Evolutionary conservation across 805 yeast species (phyloP), one percentile per base, ranked within the genome.

Genomic region (Hanseniaspora mollemarum): DNA sequence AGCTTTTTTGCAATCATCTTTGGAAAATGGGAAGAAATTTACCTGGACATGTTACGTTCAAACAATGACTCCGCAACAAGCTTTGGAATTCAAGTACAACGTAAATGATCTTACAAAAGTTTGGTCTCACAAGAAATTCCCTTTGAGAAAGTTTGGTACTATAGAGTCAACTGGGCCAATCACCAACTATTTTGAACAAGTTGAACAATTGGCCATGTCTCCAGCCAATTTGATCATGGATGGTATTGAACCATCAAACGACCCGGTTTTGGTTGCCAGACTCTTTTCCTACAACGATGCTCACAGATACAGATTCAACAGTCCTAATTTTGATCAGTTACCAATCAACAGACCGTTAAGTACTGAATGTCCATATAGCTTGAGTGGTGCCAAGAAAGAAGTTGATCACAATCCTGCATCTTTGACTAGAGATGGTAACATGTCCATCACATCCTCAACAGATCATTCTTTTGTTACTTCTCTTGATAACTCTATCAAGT

Each of bases 91-190:
- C 45, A 81, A 82, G 62, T 86, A 83, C 69, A 82, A 90, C 5
- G 88, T 87, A 41, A 86, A 84, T 63, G 96, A 87, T 68, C 73
- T 87, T 66, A 87, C 96, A 56, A 87, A 87, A 71, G 83, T 84
- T 51, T 87, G 96, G 96, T 87, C 95, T 32, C 94, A 87, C 63
- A 71, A 69, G 59, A 81, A 86, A 52, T 87, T 78, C 74, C 95
- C 96, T 62, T 68, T 87, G 70, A 78, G 95, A 67, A 79, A 80
- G 66, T 81, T 87, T 63, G 96, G 82, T 56, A 70, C 71, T 60
- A 64, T 78, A 53, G 71, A 71, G 10, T 67, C 78, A 56, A 72
- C 78, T 65, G 69, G 71, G 60, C 77, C 77, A 65, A 78, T 78
- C 38, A 65, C 67, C 51, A 78, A 78, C 66, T 78, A 73, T 63